Percentiles rank a stretch among this genome's conserved stretches.
These are phyloP conservation scores for Phyllosticta capitalensis DNA, from an alignment of 2,329 filamentous ascomycete genomes.

Conservation along the genomic window DNA sequence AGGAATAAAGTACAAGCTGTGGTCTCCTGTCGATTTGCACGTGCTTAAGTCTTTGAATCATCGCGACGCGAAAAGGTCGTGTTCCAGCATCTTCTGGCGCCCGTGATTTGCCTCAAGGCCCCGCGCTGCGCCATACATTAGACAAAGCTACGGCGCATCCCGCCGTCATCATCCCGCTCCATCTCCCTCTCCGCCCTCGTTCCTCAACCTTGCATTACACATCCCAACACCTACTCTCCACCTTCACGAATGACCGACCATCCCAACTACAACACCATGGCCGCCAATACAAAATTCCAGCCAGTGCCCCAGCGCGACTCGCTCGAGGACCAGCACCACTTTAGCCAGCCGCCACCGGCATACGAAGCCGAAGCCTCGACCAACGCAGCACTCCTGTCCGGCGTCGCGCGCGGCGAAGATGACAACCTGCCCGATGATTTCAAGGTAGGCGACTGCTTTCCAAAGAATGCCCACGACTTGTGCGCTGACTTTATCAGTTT, in stretches of 20 bases:
- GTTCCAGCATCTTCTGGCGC: conserved; percentile 7
- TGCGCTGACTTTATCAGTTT: conserved; percentile 47
- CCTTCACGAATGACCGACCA: not conserved
- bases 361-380: conserved; percentile 55
- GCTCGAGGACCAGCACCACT: conserved; percentile 42
- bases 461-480: not conserved
- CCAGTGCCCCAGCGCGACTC: conserved; percentile 80
- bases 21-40: conserved; percentile 3
- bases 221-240: not conserved
- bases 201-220: not conserved
- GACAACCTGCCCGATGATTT: conserved; percentile 96
- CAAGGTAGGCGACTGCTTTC: conserved; percentile 51
- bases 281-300: conserved; percentile 64
- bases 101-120: conserved; percentile 3
- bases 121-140: conserved; percentile 2
- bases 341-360: conserved; percentile 71
- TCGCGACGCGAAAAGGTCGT: not conserved
- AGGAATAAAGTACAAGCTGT: not conserved
- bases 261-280: conserved; percentile 10
- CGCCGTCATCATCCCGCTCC: not conserved
- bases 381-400: conserved; percentile 52
- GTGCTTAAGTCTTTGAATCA: not conserved
- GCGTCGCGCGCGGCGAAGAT: conserved; percentile 62
- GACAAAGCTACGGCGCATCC: conserved; percentile 10
- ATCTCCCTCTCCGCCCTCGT: not conserved